Evolutionary conservation across 257 asterid species (phyloP).

Genomic region (Capsicum rhomboideum): DNA sequence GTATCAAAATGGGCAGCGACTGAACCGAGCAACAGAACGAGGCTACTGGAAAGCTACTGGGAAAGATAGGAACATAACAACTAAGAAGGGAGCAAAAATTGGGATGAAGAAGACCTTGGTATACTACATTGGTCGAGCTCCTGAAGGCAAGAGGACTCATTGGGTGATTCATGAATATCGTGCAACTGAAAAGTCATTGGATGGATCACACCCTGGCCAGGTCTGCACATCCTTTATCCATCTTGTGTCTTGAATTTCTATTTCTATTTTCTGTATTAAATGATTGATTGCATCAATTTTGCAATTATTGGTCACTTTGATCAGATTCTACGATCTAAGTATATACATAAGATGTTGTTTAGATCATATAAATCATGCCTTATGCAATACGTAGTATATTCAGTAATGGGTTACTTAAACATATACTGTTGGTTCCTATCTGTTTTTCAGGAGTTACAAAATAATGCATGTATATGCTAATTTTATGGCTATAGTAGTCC

Average conservation of each 20-base stretch:
- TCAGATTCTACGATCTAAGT: not conserved
- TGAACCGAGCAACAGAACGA: slow-evolving; percentile 74
- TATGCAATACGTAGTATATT: not conserved
- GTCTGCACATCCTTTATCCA: slow-evolving; percentile 23
- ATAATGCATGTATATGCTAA: not conserved
- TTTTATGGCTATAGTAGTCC: not conserved
- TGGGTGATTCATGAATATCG: slow-evolving; percentile 99
- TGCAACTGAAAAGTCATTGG: slow-evolving; percentile 69
- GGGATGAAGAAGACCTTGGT: slow-evolving; percentile 95
- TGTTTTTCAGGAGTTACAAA: not conserved
- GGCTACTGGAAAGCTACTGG: slow-evolving; percentile 99
- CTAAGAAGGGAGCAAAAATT: slow-evolving; percentile 65
- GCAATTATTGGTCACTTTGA: not conserved
- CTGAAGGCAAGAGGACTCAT: slow-evolving; percentile 83
- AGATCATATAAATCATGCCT: not conserved
- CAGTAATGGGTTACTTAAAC: not conserved
- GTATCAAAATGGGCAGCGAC: slow-evolving; percentile 88
- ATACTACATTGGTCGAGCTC: slow-evolving; percentile 90
- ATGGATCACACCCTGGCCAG: slow-evolving; percentile 97
- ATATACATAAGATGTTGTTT: not conserved
- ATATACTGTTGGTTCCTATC: not conserved
- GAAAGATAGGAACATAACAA: slow-evolving; percentile 64
- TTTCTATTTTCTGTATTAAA: not conserved
- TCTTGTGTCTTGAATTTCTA: not conserved
- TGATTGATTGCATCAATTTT: not conserved